Evolutionary conservation across 2,329 filamentous ascomycete species (phyloP), one percentile per base, ranked within the genome.

Genomic region (Rhynchosporium graminicola): DNA sequence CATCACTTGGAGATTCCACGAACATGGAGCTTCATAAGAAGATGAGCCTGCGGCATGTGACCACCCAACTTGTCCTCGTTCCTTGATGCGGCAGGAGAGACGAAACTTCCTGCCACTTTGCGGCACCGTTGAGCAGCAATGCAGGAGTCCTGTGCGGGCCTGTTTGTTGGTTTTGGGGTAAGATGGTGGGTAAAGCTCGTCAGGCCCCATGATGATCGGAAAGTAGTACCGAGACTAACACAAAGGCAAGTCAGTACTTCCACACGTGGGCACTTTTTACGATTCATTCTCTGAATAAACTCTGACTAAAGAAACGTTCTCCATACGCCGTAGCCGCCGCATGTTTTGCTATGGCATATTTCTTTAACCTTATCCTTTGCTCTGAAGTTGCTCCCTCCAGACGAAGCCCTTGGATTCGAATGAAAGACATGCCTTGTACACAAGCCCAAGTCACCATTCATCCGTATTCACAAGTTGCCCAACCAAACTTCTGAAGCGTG

Each of bases 101-200:
- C 28, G 55, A 59, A 36, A 60, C 52, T 42, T 51, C 38, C 63
- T 58, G 62, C 60, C 26, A 52, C 15, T 43, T 56, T 65, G 64
- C 64, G 64, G 68, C 60, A 64, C 50, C 65, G 65, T 68, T 59
- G 63, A 55, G 61, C 59, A 57, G 63, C 59, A 20, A 65, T 68
- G 67, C 67, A 67, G 59, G 40, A 31, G 60, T 66, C 69, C 57
- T 58, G 61, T 65, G 64, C 12, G 42, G 52, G 63, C 52, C 55
- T 47, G 15, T 62, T 20, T 60, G 67, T 65, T 68, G 64, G 57
- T 63, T 60, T 50, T 60, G 48, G 61, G 36, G 47, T 10, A 54
- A 33, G 38, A 29, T 36, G 52, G 47, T 51, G 48, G 52, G 20
- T 47, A 51, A 55, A 29, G 28, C 28, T 61, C 29, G 56, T 28